phyloP scores from a whole-genome alignment of 106 monocot genomes.

The Apostasia ramifera region DNA sequence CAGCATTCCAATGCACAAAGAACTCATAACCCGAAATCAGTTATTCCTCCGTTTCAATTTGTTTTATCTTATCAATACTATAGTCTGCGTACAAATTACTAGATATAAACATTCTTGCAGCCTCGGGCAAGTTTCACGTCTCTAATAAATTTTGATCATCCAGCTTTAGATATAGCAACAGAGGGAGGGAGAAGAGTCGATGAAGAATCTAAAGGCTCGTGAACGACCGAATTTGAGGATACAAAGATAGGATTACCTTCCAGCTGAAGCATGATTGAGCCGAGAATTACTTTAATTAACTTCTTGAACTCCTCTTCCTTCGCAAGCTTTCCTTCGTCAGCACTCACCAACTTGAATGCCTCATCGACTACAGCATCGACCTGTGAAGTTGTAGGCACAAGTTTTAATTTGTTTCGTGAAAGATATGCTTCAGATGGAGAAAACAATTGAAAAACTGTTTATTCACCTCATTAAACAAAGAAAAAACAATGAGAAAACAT shows the following conservation, averaged over 20 bases:
- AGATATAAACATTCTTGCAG: too few relatives aligned
- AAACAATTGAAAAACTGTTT: too few relatives aligned
- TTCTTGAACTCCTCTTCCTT: slow-evolving; percentile 68
- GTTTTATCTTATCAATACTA: too few relatives aligned
- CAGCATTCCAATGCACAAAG: too few relatives aligned
- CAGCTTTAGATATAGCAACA: not conserved
- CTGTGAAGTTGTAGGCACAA: slow-evolving; percentile 16
- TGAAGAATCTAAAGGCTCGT: slow-evolving; percentile 44
- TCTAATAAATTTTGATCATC: not conserved
- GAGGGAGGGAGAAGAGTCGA: slow-evolving; percentile 28
- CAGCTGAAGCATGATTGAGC: slow-evolving; percentile 54
- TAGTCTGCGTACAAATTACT: too few relatives aligned
- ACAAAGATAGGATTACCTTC: slow-evolving; percentile 54
- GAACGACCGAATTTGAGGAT: slow-evolving; percentile 62
- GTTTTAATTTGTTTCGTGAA: too few relatives aligned
- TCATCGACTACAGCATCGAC: slow-evolving; percentile 61
- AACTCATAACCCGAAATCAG: too few relatives aligned
- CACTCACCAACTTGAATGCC: slow-evolving; percentile 30
- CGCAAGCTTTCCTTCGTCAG: slow-evolving; percentile 35
- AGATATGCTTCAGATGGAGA: too few relatives aligned
- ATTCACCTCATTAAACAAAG: too few relatives aligned
- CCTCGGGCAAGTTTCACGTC: too few relatives aligned
- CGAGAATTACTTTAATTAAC: slow-evolving; percentile 47
- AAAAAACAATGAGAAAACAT: too few relatives aligned
- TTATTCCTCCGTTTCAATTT: too few relatives aligned